Evolutionary conservation across 1,284 basidiomycete genomes (phyloP), one percentile per base, ranked within the genome.

Genomic region (Inonotus hispidus): DNA sequence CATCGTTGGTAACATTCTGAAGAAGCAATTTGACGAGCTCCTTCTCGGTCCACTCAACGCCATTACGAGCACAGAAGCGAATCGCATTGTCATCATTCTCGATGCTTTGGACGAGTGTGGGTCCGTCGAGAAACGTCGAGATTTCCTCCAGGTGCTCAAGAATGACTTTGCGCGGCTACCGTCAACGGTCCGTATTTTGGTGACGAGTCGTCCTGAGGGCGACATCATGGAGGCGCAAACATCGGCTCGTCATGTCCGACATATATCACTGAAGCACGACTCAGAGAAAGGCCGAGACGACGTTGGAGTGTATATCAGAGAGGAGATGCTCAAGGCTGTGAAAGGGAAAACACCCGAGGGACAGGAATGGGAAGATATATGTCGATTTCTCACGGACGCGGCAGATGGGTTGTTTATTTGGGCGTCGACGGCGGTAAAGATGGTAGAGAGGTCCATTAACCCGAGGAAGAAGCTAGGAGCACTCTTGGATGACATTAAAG

Each of bases 141-240:
- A 73, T n/a, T 66, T 73, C 10, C 56, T 75, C n/a, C 56, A 39
- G n/a, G 41, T 71, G 13, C 53, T 73, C 13, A 65, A 64, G 0
- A 64, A 65, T 8, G 70, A 68, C 54, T 66, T 63, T 47, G 14
- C 41, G 1, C 6, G 10, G 7, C 29, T 53, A 10, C 47, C 32
- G 1, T 16, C 25, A 35, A 59, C 32, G 7, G 57, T 59, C 37
- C 47, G 50, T 13, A 37, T 59, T 37, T 29, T 59, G 14, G 47
- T 59, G 3, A 59, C 58, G 7, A 53, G 49, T 43, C 58, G 58
- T 16, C 58, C 58, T 6, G 58, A 53, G 23, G 39, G 50, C 7
- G 50, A 54, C 21, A 59, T 59, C 21, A 41, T 47, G 47, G 23
- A 52, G 14, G 32, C 54, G 8, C 35, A 57, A 14, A 8, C 6